Evolutionary conservation across 2,329 filamentous ascomycete species (phyloP), one percentile per base, ranked within the genome.

Genomic region (Tolypocladium tundrense): DNA sequence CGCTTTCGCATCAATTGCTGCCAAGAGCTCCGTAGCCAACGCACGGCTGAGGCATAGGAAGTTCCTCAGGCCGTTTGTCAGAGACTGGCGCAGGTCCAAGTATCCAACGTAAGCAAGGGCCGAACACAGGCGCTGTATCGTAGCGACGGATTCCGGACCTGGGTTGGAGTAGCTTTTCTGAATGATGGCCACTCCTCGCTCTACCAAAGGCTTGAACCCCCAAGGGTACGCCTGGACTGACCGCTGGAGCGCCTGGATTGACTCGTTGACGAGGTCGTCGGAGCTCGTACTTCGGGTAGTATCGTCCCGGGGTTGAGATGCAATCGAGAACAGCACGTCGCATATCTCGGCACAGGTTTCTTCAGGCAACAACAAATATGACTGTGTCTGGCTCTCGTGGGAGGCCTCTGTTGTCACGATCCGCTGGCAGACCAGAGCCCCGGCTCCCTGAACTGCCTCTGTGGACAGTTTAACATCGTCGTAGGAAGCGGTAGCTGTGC

Each of bases 61-160:
- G 59, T 79, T 73, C 16, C 66, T 59, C n/a, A 78, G 65, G 1
- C 68, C 67, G 7, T 65, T 62, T 1, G 62, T 62, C 4, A 64
- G 59, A 10, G 52, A 59, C 2, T 58, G 62, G 1, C 73, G 71
- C 0, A 74, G 59, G 45, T 73, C 69, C 1, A 78, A 80, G 64
- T 78, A 81, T 35, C 78, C 77, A 53, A 83, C 70, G 57, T 75
- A 79, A 3, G 77, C 77, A 3, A 84, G 62, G 2, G 77, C 71
- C 11, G 73, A 71, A 4, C 78, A 70, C 2, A 80, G 68, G 35
- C 66, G 66, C 37, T 70, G 68, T 6, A 76, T 68, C 10, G 61
- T 64, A 48, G 67, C 62, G 5, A 63, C 61, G 5, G 66, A 63
- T 11, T 69, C 64, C 1, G 61, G 39, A 11, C 57, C 58, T 5